A percentile compares a stretch with the other conserved stretches of the same genome.
Evolutionary conservation across 2,329 filamentous ascomycete species (phyloP).

Genomic region (Hyphodiscus sp.): DNA sequence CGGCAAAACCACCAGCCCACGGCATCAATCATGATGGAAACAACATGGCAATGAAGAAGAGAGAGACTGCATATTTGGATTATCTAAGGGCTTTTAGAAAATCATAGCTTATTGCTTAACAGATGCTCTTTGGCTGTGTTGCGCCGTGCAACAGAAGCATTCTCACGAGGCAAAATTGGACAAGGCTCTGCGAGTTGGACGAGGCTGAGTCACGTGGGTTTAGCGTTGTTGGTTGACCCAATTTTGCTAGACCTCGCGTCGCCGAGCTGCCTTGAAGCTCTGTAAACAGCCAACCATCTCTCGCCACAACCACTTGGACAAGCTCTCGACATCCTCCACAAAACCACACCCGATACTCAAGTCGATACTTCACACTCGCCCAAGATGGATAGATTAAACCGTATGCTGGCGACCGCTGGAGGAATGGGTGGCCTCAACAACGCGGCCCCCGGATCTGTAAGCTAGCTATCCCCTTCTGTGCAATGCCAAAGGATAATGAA

Average conservation of each 20-base stretch:
- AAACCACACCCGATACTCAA: not conserved
- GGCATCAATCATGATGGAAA: no score
- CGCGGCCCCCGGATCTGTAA: conserved; percentile 54
- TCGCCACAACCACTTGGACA: not conserved
- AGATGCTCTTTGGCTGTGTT: not conserved
- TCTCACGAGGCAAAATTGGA: not conserved
- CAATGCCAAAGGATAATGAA: conserved; percentile 6
- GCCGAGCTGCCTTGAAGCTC: conserved; percentile 2
- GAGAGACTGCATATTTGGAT: no score
- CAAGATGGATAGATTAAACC: conserved; percentile 83
- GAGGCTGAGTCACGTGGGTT: conserved; percentile 8
- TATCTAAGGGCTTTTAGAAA: no score
- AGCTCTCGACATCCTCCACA: not conserved
- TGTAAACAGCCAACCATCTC: not conserved
- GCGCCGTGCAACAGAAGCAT: not conserved
- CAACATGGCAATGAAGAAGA: no score
- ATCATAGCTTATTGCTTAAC: no score
- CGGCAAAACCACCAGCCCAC: not conserved
- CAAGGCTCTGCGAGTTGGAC: not conserved
- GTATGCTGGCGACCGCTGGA: conserved; percentile 73
- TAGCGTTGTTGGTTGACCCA: not conserved
- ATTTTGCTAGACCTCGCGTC: not conserved
- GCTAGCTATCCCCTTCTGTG: conserved; percentile 22
- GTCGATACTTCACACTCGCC: conserved; percentile 1
- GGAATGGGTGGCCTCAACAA: conserved; percentile 56